Evolutionary conservation across 148 eudicot genomes (phyloP).

Genomic region (Dianthus caryophyllus): DNA sequence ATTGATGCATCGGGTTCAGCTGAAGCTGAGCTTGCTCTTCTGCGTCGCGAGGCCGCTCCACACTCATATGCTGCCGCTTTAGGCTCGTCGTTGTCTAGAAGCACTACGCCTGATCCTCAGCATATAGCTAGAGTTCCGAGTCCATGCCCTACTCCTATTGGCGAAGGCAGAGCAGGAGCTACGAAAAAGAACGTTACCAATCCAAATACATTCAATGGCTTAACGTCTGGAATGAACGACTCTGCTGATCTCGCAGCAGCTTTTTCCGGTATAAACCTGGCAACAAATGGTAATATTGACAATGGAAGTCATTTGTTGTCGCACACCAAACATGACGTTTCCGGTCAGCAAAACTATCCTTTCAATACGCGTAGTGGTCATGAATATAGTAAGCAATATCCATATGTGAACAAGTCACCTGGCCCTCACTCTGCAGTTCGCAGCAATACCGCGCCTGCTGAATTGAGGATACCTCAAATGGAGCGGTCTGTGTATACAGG

Average conservation of each 20-base stretch:
- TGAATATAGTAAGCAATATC: constrained; percentile 45
- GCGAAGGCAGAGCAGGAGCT: constrained; percentile 57
- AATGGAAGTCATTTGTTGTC: constrained; percentile 43
- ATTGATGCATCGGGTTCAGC: constrained; percentile 40
- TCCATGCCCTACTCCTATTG: constrained; percentile 90
- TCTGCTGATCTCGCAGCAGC: constrained; percentile 62
- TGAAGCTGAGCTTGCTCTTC: constrained; percentile 67
- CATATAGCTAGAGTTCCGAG: constrained; percentile 81
- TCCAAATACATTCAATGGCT: constrained; percentile 56
- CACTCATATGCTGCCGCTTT: constrained; percentile 88
- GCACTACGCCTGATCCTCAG: constrained; percentile 93
- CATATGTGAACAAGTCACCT: constrained; percentile 40
- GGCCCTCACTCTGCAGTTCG: constrained; percentile 32
- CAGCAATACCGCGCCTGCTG: constrained; percentile 37
- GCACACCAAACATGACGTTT: constrained; percentile 39
- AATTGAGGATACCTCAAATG: constrained; percentile 40
- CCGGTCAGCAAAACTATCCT: constrained; percentile 47
- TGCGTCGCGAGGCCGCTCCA: constrained; percentile 44
- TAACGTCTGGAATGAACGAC: constrained; percentile 42
- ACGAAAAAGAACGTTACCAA: constrained; percentile 52
- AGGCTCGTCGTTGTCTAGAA: constrained; percentile 82
- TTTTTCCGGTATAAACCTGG: constrained; percentile 75
- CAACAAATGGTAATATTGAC: constrained; percentile 46
- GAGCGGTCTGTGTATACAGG: constrained; percentile 45
- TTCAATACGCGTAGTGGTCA: constrained; percentile 48